Base-by-base conservation (phyloP, 2,329 filamentous ascomycete species). In the Cryphonectria parasitica region DNA sequence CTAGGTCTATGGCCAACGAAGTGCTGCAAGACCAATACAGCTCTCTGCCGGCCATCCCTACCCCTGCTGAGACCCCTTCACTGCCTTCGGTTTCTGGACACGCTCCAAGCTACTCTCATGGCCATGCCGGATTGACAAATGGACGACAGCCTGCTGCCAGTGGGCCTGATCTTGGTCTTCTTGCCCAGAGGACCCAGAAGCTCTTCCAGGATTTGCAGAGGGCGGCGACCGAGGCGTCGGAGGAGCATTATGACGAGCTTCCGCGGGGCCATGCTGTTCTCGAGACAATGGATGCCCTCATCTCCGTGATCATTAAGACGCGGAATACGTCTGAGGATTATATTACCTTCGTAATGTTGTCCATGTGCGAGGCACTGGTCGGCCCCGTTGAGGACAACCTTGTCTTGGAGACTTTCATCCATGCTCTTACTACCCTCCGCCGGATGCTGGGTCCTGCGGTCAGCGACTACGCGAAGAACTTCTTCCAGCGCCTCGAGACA, bases 1-100 rank as follows among this genome's bases (percentile, higher is more conserved):
- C 87, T 1, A 83, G 89, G 70, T 87, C 87, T 8, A 82, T 91
- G 69, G 86, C 89, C 28, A 90, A 90, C 71, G 89, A 91, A 71
- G 85, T 90, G 15, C 82, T 91, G 4, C 87, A 89, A 74, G 89
- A 91, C 52, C 86, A 88, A 71, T 91, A 88, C 76, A 84, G 81
- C 67, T 78, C 85, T 19, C 81, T 90, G n/a, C 84, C 87, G 1
- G 87, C 81, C 71, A 79, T 91, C 8, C 83, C 88, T n/a, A 88
- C 88, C 0, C 86, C 88, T 2, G 83, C 87, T 6, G 89, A 91
- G 76, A 87, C 88, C 1, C 86, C 88, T 0, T 84, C 87, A 6
- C 83, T 89, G 56, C 85, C 85, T 64, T 85, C 86, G 63, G 74
- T 89, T 25, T 82, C 81, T 41, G 81, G 82, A 2, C 89, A 90